These are phyloP conservation scores for Digitaria exilis DNA, from an alignment of 202 grass and related monocot species.

Conservation along the genomic window DNA sequence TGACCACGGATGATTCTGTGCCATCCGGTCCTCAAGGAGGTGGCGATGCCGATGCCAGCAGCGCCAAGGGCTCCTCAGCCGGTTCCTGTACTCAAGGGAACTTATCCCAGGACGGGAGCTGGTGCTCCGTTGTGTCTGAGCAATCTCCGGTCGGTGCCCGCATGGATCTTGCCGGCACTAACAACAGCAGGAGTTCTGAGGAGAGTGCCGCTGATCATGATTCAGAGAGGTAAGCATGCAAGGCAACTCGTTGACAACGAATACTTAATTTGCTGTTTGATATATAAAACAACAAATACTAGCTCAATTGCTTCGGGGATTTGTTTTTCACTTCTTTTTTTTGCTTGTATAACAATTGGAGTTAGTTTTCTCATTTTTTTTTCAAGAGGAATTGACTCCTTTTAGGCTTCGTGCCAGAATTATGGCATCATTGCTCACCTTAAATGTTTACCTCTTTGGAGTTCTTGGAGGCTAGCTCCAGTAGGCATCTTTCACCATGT, in stretches of 20 bases:
- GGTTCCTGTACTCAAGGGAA: conserved; percentile 49
- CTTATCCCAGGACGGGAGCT: conserved; percentile 62
- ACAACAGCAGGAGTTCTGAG: conserved; percentile 40
- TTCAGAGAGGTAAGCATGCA: conserved; percentile 56
- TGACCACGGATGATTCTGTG: conserved; percentile 32
- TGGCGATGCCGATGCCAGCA: background rate
- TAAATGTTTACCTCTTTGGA: conserved; percentile 5
- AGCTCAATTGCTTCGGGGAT: background rate
- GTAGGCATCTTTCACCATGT: conserved; percentile 23
- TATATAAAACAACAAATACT: background rate
- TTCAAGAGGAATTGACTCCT: background rate
- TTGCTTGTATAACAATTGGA: background rate
- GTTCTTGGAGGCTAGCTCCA: conserved; percentile 24
- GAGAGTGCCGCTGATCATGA: conserved; percentile 37
- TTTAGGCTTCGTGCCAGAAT: background rate
- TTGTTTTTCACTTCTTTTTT: background rate
- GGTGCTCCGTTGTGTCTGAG: conserved; percentile 54
- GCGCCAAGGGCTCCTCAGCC: conserved; percentile 36
- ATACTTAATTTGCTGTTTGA: background rate
- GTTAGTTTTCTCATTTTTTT: background rate
- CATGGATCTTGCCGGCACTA: conserved; percentile 26
- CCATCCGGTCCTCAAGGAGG: conserved; percentile 31
- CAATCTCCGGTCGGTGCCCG: conserved; percentile 30
- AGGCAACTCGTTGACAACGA: background rate
- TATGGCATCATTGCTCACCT: background rate